Evolutionary conservation across 2,329 filamentous ascomycete genomes (phyloP).

Genomic region (Akanthomyces uredinophilus): DNA sequence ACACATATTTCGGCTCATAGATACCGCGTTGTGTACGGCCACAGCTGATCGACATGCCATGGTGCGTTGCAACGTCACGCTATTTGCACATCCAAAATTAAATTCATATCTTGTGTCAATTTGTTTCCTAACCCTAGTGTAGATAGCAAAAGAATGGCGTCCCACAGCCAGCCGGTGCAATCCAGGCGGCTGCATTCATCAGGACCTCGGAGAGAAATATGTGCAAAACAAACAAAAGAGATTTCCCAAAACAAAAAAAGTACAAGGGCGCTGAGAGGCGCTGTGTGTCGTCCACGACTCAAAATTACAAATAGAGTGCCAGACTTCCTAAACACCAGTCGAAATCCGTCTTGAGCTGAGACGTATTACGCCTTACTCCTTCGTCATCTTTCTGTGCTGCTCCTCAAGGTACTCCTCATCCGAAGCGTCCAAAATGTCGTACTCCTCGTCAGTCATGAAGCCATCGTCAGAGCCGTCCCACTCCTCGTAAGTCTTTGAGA

Average conservation of each 20-base stretch:
- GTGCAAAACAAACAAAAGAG: background rate
- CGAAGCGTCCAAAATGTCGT: constrained; percentile 92
- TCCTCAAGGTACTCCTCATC: constrained; percentile 74
- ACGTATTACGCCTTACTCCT: constrained; percentile 32
- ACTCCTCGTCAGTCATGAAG: constrained; percentile 96
- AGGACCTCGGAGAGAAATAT: background rate
- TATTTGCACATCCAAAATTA: background rate
- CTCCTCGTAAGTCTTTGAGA: constrained; percentile 39
- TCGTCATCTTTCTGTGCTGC: constrained; percentile 38
- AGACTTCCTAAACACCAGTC: background rate
- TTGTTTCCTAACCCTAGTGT: constrained; percentile 5
- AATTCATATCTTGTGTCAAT: constrained; percentile 2
- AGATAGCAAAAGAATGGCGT: constrained; percentile 11
- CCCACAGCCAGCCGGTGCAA: background rate
- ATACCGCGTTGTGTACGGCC: no score
- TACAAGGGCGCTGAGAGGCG: constrained; percentile 7
- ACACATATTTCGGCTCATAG: no score
- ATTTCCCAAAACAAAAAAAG: constrained; percentile 4
- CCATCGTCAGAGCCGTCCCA: constrained; percentile 63
- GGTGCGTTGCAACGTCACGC: background rate
- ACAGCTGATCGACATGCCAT: background rate
- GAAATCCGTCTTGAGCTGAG: background rate
- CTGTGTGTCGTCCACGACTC: background rate
- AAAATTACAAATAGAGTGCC: background rate
- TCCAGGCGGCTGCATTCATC: background rate